These are phyloP conservation scores for Closterium sp. DNA, from an alignment of 139 green algal species.

Conservation along the genomic window DNA sequence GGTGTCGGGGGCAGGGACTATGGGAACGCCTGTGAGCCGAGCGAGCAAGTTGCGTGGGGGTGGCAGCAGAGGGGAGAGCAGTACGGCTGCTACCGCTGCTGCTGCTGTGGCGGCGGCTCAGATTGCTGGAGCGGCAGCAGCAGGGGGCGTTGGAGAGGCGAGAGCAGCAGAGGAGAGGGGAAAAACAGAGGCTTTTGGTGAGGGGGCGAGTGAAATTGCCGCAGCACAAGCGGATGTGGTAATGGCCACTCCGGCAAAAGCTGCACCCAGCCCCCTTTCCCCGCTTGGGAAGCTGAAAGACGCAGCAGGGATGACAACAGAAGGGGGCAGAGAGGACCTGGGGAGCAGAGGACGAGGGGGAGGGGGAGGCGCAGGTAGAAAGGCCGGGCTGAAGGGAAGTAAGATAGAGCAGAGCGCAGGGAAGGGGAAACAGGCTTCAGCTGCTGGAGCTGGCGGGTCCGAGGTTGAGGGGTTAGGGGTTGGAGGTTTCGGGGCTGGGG, in stretches of 20 bases:
- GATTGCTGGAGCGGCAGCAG: background rate
- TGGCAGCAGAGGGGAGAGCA: background rate
- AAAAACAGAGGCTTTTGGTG: background rate
- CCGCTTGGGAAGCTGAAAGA: background rate
- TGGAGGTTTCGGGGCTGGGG: background rate
- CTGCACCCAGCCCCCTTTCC: background rate
- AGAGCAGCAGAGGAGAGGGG: background rate
- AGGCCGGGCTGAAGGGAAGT: background rate
- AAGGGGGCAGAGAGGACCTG: background rate
- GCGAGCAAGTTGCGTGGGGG: background rate
- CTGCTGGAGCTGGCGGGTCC: background rate
- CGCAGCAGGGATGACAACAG: background rate
- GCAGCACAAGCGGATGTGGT: background rate
- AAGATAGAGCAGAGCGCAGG: slow-evolving; percentile 2
- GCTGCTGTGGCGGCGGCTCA: background rate
- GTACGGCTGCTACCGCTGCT: background rate
- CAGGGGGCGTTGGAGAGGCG: background rate
- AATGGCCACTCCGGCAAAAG: background rate
- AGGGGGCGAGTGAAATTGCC: background rate
- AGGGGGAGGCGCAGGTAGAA: background rate
- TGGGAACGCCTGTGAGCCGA: background rate
- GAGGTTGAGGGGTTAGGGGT: background rate
- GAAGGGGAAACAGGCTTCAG: slow-evolving; percentile 7
- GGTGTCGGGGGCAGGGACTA: background rate
- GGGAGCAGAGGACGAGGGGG: background rate